Evolutionary conservation across 1,284 basidiomycete genomes (phyloP), one percentile per base, ranked within the genome.

Genomic region (Ustilago tritici): DNA sequence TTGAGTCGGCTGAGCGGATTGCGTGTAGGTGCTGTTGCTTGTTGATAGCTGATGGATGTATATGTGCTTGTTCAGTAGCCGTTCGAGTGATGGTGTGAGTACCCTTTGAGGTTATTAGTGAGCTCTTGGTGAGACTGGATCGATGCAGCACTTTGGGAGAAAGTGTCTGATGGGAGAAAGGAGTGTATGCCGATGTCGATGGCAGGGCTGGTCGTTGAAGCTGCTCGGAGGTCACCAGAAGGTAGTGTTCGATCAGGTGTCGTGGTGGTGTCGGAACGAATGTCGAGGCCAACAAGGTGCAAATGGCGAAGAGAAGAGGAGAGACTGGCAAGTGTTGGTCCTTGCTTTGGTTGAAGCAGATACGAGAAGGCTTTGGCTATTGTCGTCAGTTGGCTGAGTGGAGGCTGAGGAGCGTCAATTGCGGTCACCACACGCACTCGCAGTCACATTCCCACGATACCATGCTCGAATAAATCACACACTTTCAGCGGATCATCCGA

Each of bases 321-420:
- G 43, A 46, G 43, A 7, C 4, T 19, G 40, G n/a, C 40, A 43
- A 15, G 23, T 28, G 23, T 28, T 28, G 23, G 23, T 28, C 23
- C 23, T 28, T 28, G 23, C 23, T 28, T 28, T 28, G 23, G 23
- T 28, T 28, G 23, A 12, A 43, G 47, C 11, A 49, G 47, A 19
- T 6, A 23, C 17, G 19, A 49, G 23, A n/a, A 31, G 49, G 43
- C 43, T 46, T 46, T 46, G 43, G 43, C 43, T n/a, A n/a, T 28
- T 28, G 23, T 28, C 23, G 23, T 28, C 23, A 28, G 23, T 28
- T 28, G 23, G 23, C 23, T 28, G 49, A 46, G 49, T 50, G 49
- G 49, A 50, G 49, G 49, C 49, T 50, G 23, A 50, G 49, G 49
- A 52, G 47, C 59, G 40, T 61, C 50, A 61, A 53, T 53, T 52